Percentiles rank a stretch among this genome's conserved stretches.
Evolutionary conservation across 108 stramenopile genomes (phyloP).

Genomic region (Fragilariopsis cylindrus): DNA sequence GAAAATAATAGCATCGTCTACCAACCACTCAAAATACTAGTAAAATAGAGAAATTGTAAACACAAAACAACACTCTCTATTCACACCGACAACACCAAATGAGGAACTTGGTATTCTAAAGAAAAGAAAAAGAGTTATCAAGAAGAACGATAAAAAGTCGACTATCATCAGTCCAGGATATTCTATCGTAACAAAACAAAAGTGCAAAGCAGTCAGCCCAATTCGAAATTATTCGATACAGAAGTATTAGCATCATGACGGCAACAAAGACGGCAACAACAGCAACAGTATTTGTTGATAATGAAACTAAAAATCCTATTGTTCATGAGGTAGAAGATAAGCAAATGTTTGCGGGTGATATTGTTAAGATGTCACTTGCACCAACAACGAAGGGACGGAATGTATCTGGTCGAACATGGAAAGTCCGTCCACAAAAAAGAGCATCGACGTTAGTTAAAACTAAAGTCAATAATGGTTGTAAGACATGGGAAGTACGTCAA

Average conservation of each 20-base stretch:
- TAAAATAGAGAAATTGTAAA: too few relatives aligned
- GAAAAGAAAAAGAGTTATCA: too few relatives aligned
- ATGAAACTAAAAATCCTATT: slow-evolving; percentile 4
- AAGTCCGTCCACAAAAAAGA: slow-evolving; percentile 81
- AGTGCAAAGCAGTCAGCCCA: neutral
- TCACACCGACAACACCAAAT: too few relatives aligned
- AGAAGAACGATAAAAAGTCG: too few relatives aligned
- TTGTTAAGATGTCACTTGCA: slow-evolving; percentile 26
- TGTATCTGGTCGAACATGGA: slow-evolving; percentile 79
- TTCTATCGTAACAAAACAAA: neutral
- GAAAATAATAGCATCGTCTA: too few relatives aligned
- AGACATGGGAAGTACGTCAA: slow-evolving; percentile 59
- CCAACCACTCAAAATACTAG: too few relatives aligned
- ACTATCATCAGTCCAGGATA: too few relatives aligned
- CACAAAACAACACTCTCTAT: too few relatives aligned
- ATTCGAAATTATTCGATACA: neutral
- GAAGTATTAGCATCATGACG: neutral
- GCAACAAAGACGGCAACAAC: neutral
- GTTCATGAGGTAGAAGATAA: slow-evolving; percentile 19
- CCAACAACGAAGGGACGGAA: slow-evolving; percentile 62
- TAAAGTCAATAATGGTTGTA: slow-evolving; percentile 53
- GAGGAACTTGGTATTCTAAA: too few relatives aligned
- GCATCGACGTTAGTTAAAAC: slow-evolving; percentile 78
- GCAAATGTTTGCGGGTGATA: slow-evolving; percentile 22
- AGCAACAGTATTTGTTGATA: slow-evolving; percentile 2